Percentiles rank a stretch among this genome's conserved stretches.
These are phyloP conservation scores for Astragalus membranaceus DNA, from an alignment of 306 rosid genomes.

Conservation along the genomic window DNA sequence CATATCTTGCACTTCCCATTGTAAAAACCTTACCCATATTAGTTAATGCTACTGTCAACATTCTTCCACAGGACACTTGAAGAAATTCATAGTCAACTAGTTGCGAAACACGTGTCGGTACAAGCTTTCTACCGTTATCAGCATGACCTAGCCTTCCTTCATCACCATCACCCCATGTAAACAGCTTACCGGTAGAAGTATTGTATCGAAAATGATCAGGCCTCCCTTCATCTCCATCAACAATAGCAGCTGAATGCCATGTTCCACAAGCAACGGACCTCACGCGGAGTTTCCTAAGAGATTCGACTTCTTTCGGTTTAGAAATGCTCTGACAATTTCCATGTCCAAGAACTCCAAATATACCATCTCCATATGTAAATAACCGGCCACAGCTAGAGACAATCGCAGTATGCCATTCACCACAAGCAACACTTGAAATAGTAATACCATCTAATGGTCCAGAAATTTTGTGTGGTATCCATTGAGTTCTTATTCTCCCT, in stretches of 20 bases:
- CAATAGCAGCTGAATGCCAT: slow-evolving; percentile 83
- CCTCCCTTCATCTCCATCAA: slow-evolving; percentile 30
- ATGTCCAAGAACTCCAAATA: slow-evolving; percentile 84
- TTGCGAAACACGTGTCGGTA: slow-evolving; percentile 67
- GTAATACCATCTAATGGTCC: slow-evolving; percentile 51
- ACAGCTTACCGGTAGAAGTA: slow-evolving; percentile 52
- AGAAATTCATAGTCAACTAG: slow-evolving; percentile 71
- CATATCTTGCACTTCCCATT: slow-evolving; percentile 61
- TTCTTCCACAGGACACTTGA: slow-evolving; percentile 83
- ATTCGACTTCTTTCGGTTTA: slow-evolving; percentile 73
- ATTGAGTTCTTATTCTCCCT: slow-evolving; percentile 41
- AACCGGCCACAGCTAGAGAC: slow-evolving; percentile 59
- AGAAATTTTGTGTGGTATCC: slow-evolving; percentile 61
- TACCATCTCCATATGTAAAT: slow-evolving; percentile 83
- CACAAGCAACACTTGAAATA: slow-evolving; percentile 59
- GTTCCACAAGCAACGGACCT: slow-evolving; percentile 84
- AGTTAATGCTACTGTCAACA: slow-evolving; percentile 67
- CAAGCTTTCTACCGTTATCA: slow-evolving; percentile 49
- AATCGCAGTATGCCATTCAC: slow-evolving; percentile 84
- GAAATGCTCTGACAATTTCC: slow-evolving; percentile 48
- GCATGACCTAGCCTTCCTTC: slow-evolving; percentile 68
- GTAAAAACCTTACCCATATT: slow-evolving; percentile 63
- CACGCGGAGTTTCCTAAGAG: slow-evolving; percentile 54
- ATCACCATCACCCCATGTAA: slow-evolving; percentile 93
- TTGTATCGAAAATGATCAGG: slow-evolving; percentile 40